Conservation (phyloP, 495 filamentous ascomycete genomes). For the Hypoxylon cercidicola region DNA sequence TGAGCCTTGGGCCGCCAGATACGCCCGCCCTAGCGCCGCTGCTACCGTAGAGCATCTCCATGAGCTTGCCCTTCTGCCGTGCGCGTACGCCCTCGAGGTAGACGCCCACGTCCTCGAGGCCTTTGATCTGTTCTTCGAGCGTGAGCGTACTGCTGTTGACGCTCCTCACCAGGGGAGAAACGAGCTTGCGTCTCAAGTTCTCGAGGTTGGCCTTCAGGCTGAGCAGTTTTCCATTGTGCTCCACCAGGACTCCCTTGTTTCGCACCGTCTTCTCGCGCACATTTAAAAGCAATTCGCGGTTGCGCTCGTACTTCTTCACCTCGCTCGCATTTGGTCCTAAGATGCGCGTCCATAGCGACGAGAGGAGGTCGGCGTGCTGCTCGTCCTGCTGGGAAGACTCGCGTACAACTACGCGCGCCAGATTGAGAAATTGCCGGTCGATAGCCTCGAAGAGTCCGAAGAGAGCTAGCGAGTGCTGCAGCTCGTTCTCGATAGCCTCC, state of each 20-base stretch:
- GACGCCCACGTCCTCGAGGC: constrained; percentile 79
- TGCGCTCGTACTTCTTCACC: constrained; percentile 88
- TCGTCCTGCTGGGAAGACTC: constrained; percentile 83
- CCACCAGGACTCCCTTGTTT: constrained; percentile 85
- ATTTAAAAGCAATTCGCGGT: constrained; percentile 76
- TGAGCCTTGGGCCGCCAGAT: constrained; percentile 16
- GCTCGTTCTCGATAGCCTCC: constrained; percentile 84
- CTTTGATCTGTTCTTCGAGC: constrained; percentile 84
- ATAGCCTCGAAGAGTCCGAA: constrained; percentile 88
- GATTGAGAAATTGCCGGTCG: constrained; percentile 86
- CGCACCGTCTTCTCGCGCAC: constrained; percentile 82
- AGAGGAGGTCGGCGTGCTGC: constrained; percentile 80
- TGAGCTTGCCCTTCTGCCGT: constrained; percentile 81
- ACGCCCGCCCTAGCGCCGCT: constrained; percentile 46
- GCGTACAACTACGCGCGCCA: constrained; percentile 85
- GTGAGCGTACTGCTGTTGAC: constrained; percentile 72
- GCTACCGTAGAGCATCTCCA: constrained; percentile 81
- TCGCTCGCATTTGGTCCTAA: constrained; percentile 75
- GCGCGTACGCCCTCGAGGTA: constrained; percentile 78
- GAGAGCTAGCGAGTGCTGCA: constrained; percentile 77
- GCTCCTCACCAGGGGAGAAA: constrained; percentile 80
- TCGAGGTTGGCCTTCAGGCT: constrained; percentile 85
- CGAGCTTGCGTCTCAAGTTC: constrained; percentile 76
- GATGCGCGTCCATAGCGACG: constrained; percentile 84
- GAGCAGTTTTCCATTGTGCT: constrained; percentile 82